Conservation (phyloP, 192 early-diverging fungal species). For the Coemansia sp. region DNA sequence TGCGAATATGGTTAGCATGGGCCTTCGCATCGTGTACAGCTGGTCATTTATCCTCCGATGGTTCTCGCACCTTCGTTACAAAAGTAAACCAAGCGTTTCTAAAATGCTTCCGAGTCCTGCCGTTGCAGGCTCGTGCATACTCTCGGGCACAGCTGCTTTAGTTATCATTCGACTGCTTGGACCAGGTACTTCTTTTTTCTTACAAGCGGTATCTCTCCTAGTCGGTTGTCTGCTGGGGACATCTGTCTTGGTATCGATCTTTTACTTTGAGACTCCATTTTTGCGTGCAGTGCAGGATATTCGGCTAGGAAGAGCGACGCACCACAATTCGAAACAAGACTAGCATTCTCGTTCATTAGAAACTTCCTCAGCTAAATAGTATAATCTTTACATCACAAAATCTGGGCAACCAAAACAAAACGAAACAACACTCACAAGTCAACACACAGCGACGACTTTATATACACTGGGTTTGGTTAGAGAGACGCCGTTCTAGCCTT, state of each 20-base stretch:
- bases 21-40: conserved; percentile 72
- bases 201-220: conserved; percentile 12
- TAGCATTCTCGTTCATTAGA: not conserved
- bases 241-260: conserved; percentile 26
- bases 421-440: not conserved
- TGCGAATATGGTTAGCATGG: conserved; percentile 85
- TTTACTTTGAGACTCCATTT: conserved; percentile 35
- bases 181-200: not conserved
- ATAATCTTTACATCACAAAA: not conserved
- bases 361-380: not conserved
- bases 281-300: conserved; percentile 22
- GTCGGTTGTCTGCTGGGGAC: conserved; percentile 18
- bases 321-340: conserved; percentile 1
- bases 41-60: conserved; percentile 63
- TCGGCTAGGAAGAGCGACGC: conserved; percentile 13
- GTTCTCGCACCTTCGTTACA: conserved; percentile 38
- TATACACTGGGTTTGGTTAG: conserved; percentile 7
- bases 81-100: conserved; percentile 9
- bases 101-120: conserved; percentile 33
- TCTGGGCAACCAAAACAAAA: not conserved
- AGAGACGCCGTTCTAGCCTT: conserved; percentile 48
- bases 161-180: not conserved
- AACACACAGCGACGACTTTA: not conserved
- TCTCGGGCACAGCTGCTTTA: conserved; percentile 15
- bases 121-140: conserved; percentile 19